These are phyloP conservation scores for Mycena sp. DNA, from an alignment of 1,284 basidiomycete genomes.

Conservation along the genomic window DNA sequence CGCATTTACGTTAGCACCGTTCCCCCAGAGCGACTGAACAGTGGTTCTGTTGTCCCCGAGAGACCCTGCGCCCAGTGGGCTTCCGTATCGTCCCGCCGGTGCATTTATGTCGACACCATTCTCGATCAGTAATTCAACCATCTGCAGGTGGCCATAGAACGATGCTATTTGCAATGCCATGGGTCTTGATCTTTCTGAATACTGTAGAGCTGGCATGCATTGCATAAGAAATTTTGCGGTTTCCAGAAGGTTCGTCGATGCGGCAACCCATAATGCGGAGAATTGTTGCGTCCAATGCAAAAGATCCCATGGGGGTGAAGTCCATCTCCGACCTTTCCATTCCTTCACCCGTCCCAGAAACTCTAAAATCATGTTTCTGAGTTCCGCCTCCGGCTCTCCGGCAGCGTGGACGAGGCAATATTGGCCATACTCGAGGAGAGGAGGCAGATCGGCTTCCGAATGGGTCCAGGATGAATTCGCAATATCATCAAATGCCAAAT, in stretches of 20 bases:
- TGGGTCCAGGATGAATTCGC: not conserved
- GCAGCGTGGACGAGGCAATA: not conserved
- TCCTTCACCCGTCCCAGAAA: not conserved
- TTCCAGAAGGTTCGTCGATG: not conserved
- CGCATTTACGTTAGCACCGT: too few species aligned
- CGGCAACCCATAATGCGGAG: slow-evolving; percentile 1
- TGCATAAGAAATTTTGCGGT: not conserved
- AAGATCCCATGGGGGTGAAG: not conserved
- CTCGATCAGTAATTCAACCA: slow-evolving; percentile 1
- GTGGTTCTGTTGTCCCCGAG: too few species aligned
- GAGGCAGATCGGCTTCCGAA: not conserved
- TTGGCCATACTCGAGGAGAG: not conserved
- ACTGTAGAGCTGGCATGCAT: not conserved
- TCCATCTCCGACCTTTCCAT: too few species aligned
- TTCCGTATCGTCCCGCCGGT: too few species aligned
- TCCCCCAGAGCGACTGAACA: too few species aligned
- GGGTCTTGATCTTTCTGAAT: not conserved
- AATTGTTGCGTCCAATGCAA: not conserved
- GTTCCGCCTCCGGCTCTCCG: not conserved
- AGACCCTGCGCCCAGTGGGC: too few species aligned
- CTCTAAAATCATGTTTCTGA: not conserved
- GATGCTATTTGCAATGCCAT: not conserved
- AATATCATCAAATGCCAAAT: not conserved
- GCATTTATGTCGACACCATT: not conserved
- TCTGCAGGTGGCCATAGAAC: not conserved